phyloP scores from a whole-genome alignment of 2,329 filamentous ascomycete genomes.

The Epichloe hybrida region DNA sequence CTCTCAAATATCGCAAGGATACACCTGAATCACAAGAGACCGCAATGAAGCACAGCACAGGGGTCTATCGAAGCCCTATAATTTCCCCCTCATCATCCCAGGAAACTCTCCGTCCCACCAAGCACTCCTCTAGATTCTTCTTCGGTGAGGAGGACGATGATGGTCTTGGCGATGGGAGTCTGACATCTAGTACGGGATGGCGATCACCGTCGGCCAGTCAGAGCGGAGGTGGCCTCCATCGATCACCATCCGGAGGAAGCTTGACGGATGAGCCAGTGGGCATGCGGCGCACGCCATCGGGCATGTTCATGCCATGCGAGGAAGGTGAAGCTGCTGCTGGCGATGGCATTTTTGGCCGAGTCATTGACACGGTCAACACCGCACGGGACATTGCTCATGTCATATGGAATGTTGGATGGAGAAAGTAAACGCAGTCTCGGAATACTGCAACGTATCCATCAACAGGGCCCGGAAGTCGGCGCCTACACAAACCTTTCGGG shows the following conservation, averaged over 20 bases:
- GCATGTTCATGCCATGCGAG: constrained; percentile 85
- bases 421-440: constrained; percentile 27
- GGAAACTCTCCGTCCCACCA: constrained; percentile 64
- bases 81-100: constrained; percentile 67
- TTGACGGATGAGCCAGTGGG: constrained; percentile 41
- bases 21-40: constrained; percentile 52
- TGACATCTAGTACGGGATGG: constrained; percentile 19
- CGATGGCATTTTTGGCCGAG: constrained; percentile 58
- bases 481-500: background rate
- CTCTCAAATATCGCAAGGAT: constrained; percentile 70
- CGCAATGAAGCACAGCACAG: constrained; percentile 47
- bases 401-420: constrained; percentile 59
- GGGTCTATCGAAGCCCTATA: constrained; percentile 32
- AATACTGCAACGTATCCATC: background rate
- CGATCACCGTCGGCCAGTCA: constrained; percentile 15
- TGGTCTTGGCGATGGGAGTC: constrained; percentile 27
- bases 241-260: constrained; percentile 34
- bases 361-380: constrained; percentile 69
- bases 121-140: constrained; percentile 49
- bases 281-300: constrained; percentile 67
- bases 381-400: constrained; percentile 58
- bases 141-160: constrained; percentile 48
- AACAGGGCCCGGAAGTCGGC: background rate
- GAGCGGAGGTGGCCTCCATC: constrained; percentile 23
- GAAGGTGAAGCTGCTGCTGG: constrained; percentile 51